Percentiles rank a stretch among this genome's conserved stretches.
Conservation (phyloP, 139 green algal genomes). For the Closterium sp. region DNA sequence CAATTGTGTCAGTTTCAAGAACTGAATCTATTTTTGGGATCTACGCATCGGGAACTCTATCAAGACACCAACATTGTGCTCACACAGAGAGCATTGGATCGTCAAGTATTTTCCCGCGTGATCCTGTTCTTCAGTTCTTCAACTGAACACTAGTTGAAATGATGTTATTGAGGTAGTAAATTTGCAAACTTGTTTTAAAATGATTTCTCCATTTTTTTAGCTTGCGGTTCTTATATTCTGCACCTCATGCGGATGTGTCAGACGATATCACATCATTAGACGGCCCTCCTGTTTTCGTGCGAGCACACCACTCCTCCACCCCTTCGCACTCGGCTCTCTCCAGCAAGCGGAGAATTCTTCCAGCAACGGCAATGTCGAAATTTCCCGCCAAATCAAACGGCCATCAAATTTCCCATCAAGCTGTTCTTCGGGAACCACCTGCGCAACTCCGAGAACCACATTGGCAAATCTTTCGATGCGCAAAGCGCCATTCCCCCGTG, state of each 20-base stretch:
- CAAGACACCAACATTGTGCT: no score
- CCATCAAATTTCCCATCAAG: background rate
- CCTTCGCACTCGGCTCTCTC: background rate
- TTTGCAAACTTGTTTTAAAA: no score
- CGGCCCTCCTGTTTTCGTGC: background rate
- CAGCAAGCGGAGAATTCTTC: background rate
- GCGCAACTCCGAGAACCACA: background rate
- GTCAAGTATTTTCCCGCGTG: no score
- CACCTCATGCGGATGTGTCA: background rate
- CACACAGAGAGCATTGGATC: no score
- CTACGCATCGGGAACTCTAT: no score
- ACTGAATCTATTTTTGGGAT: no score
- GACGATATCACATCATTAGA: background rate
- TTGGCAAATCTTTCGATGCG: background rate
- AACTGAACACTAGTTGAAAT: no score
- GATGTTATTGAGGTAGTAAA: no score
- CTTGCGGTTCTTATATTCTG: no score
- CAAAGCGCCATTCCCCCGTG: background rate
- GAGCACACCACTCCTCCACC: background rate
- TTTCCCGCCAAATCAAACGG: background rate
- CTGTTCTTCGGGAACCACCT: background rate
- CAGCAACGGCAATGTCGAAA: background rate
- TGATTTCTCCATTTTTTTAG: no score
- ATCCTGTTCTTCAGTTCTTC: no score
- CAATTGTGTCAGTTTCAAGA: no score